phyloP scores from a whole-genome alignment of 108 stramenopile species.

The Cyclostephanos tholiformis region DNA sequence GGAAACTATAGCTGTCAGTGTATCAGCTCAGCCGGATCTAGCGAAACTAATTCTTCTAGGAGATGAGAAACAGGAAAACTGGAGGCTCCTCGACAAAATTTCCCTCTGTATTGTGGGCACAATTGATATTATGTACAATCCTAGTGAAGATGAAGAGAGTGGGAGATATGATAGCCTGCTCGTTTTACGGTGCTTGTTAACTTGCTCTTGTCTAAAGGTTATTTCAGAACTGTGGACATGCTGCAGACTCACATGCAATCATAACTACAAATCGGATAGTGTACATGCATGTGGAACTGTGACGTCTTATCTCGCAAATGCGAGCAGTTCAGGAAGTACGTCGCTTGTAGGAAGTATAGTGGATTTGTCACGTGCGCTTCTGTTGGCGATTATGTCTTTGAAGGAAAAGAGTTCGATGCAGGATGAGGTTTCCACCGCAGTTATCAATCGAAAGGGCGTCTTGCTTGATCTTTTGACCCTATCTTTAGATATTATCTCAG shows the following conservation, averaged over 20 bases:
- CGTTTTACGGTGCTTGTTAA: constrained; percentile 30
- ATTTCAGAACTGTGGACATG: constrained; percentile 41
- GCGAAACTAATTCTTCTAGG: constrained; percentile 25
- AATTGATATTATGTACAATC: constrained; percentile 5
- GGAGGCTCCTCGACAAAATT: constrained; percentile 33
- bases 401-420: constrained; percentile 24
- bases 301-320: constrained; percentile 21
- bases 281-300: constrained; percentile 32
- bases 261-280: constrained; percentile 17
- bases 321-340: neutral
- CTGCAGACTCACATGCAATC: constrained; percentile 28
- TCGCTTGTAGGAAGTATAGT: constrained; percentile 25
- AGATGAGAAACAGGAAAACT: constrained; percentile 17
- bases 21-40: constrained; percentile 32
- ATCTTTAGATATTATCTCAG: constrained; percentile 31
- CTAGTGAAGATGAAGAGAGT: constrained; percentile 16
- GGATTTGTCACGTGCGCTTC: constrained; percentile 27
- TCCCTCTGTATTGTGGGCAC: constrained; percentile 16
- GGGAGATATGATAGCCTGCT: constrained; percentile 16
- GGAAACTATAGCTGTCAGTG: constrained; percentile 32
- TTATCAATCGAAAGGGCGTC: constrained; percentile 18
- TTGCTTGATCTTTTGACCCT: constrained; percentile 31
- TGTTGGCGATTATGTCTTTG: constrained; percentile 31
- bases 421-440: constrained; percentile 9
- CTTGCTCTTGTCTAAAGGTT: constrained; percentile 33